These are phyloP conservation scores for Basidiobolus heterosporus DNA, from an alignment of 371 early-diverging fungal species.

Conservation along the genomic window DNA sequence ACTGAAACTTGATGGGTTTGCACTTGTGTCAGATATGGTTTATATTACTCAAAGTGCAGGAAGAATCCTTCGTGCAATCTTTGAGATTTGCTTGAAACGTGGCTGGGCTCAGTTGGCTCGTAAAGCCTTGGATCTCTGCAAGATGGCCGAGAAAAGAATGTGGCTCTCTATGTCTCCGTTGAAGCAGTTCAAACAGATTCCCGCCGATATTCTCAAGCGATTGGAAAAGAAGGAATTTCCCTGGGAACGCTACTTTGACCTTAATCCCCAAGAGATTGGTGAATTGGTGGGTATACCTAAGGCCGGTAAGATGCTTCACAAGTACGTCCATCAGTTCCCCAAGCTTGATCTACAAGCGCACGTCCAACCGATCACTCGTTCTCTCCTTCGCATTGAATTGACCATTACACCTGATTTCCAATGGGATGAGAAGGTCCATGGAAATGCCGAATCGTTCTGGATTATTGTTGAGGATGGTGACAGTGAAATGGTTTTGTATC, in stretches of 20 bases:
- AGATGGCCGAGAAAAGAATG: slow-evolving; percentile 80
- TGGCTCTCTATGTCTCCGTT: slow-evolving; percentile 91
- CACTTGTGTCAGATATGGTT: slow-evolving; percentile 86
- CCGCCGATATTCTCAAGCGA: slow-evolving; percentile 65
- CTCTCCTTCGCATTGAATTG: slow-evolving; percentile 72
- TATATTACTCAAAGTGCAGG: slow-evolving; percentile 91
- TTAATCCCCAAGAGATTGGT: slow-evolving; percentile 79
- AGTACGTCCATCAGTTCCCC: slow-evolving; percentile 82
- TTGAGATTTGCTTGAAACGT: slow-evolving; percentile 83
- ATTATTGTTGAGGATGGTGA: slow-evolving; percentile 86
- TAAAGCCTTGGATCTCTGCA: slow-evolving; percentile 73
- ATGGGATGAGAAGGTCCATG: slow-evolving; percentile 78
- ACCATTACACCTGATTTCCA: slow-evolving; percentile 84
- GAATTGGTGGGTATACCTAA: slow-evolving; percentile 77
- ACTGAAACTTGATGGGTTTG: slow-evolving; percentile 80
- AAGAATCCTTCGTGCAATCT: slow-evolving; percentile 87
- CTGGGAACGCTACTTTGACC: slow-evolving; percentile 84
- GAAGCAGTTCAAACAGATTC: slow-evolving; percentile 72
- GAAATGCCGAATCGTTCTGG: slow-evolving; percentile 82
- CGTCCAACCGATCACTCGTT: slow-evolving; percentile 85
- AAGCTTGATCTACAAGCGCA: slow-evolving; percentile 71
- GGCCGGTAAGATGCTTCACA: slow-evolving; percentile 73
- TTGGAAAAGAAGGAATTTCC: slow-evolving; percentile 87
- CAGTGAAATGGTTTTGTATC: slow-evolving; percentile 70
- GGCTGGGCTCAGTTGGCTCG: slow-evolving; percentile 89